Evolutionary conservation across 2,329 filamentous ascomycete genomes (phyloP).

Genomic region (Paraphaeosphaeria sporulosa): DNA sequence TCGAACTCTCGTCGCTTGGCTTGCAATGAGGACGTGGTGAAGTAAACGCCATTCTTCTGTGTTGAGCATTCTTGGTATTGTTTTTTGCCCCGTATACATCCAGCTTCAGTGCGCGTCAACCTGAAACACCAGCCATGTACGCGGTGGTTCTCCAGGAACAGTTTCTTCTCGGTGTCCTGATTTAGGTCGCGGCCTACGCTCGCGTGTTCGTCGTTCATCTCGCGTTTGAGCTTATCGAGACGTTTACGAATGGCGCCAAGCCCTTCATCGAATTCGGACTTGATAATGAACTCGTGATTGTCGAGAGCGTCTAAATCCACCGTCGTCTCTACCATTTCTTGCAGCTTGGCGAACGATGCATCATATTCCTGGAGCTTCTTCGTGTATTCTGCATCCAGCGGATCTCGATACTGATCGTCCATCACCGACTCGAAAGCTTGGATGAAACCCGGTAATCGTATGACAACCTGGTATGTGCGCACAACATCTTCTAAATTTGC

Average conservation of each 20-base stretch:
- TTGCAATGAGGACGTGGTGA: conserved; percentile 85
- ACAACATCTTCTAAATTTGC: conserved; percentile 97
- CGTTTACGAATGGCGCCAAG: conserved; percentile 89
- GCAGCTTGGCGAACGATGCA: conserved; percentile 81
- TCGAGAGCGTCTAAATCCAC: conserved; percentile 95
- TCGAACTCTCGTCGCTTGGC: conserved; percentile 88
- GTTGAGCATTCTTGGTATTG: conserved; percentile 95
- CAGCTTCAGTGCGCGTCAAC: conserved; percentile 86
- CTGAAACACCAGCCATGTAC: conserved; percentile 97
- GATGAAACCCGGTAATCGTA: conserved; percentile 88
- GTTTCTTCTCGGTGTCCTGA: conserved; percentile 97
- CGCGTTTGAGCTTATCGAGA: conserved; percentile 80
- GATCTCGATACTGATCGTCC: conserved; percentile 90
- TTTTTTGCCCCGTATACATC: conserved; percentile 90
- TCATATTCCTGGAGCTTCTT: conserved; percentile 77
- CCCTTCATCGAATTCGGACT: conserved; percentile 93
- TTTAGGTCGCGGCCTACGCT: conserved; percentile 80
- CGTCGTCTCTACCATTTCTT: conserved; percentile 98
- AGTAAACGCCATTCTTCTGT: conserved; percentile 98
- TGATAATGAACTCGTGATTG: conserved; percentile 98
- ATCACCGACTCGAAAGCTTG: conserved; percentile 90
- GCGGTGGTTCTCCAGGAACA: conserved; percentile 95
- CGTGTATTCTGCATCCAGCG: conserved; percentile 87
- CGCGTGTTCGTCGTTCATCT: conserved; percentile 84
- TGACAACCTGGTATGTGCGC: conserved; percentile 91